Evolutionary conservation across 129 eudicot genomes (phyloP).

Genomic region (Centrapalus pauciflorus): DNA sequence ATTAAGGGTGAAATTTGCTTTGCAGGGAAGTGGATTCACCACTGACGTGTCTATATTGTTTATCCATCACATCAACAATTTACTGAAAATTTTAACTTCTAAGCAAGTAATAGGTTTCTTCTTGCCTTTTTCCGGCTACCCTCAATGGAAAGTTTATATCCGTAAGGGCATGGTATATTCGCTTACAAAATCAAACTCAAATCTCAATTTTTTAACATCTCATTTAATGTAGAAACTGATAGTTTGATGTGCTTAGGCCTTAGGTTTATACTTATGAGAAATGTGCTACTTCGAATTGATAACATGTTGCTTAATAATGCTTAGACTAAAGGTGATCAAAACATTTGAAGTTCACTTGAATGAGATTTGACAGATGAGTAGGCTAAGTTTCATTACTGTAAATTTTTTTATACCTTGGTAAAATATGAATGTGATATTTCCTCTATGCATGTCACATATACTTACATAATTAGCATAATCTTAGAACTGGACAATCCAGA

Average conservation of each 20-base stretch:
- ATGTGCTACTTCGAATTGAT: neutral
- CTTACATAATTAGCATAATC: neutral
- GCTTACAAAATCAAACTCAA: neutral
- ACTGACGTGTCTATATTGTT: neutral
- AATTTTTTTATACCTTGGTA: neutral
- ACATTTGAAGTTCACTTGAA: neutral
- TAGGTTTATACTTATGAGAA: neutral
- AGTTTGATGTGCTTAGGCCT: neutral
- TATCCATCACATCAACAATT: neutral
- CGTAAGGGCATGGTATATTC: neutral
- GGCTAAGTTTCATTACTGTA: neutral
- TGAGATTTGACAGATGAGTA: neutral
- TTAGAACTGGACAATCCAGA: neutral
- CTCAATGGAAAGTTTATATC: neutral
- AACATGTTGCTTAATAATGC: neutral
- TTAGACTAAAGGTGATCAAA: neutral
- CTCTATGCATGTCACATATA: neutral
- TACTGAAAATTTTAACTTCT: neutral
- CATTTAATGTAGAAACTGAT: neutral
- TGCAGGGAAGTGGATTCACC: neutral
- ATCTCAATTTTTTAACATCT: neutral
- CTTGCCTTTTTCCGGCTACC: neutral
- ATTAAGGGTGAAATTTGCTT: neutral
- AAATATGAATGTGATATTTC: neutral
- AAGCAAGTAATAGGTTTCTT: neutral